Evolutionary conservation across 2,329 filamentous ascomycete genomes (phyloP).

Genomic region (Alternaria incomplexa): DNA sequence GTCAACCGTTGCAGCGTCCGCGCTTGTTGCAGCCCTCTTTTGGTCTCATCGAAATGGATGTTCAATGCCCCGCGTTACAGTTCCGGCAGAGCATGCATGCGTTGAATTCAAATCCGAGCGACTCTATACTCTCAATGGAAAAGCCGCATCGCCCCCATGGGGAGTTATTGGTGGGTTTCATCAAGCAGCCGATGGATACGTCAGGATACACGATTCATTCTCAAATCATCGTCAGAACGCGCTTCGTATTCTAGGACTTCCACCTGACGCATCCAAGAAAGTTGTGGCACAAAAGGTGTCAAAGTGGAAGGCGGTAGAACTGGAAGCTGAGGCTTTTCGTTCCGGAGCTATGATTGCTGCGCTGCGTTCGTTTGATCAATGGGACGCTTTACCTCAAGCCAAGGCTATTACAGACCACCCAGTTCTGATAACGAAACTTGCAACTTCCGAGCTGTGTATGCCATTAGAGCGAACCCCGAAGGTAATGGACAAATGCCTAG

Average conservation of each 20-base stretch:
- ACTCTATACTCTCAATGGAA: constrained; percentile 54
- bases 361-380: constrained; percentile 58
- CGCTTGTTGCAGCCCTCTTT: constrained; percentile 57
- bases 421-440: constrained; percentile 51
- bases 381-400: constrained; percentile 59
- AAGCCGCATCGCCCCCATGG: constrained; percentile 44
- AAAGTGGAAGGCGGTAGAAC: constrained; percentile 54
- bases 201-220: constrained; percentile 63
- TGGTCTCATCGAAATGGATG: constrained; percentile 44
- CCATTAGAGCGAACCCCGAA: not conserved
- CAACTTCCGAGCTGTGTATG: constrained; percentile 15
- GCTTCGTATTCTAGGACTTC: constrained; percentile 53
- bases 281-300: constrained; percentile 50
- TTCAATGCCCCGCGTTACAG: constrained; percentile 48
- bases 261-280: constrained; percentile 39
- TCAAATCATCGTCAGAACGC: constrained; percentile 57
- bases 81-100: constrained; percentile 55
- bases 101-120: constrained; percentile 62
- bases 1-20: constrained; percentile 58
- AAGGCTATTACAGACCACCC: constrained; percentile 54
- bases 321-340: constrained; percentile 55
- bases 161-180: constrained; percentile 60
- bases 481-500: constrained; percentile 40
- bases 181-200: constrained; percentile 57
- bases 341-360: constrained; percentile 56